A percentile compares a stretch with the other conserved stretches of the same genome.
Conservation (phyloP, 495 filamentous ascomycete species). For the Sordaria brevicollis region DNA sequence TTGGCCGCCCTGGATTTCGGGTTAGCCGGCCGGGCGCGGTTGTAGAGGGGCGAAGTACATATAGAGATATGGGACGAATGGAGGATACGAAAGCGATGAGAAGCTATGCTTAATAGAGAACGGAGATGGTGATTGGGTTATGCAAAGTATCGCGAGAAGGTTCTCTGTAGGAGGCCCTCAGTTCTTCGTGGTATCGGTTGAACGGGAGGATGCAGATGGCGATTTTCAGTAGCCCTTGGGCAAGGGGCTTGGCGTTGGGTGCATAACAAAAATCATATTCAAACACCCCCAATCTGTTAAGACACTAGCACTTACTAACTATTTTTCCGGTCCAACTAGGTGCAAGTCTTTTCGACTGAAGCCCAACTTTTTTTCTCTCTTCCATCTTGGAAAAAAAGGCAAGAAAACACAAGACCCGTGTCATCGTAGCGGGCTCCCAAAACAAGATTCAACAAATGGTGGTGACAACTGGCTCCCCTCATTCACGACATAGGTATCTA, state of each 20-base stretch:
- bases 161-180: not conserved
- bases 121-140: not conserved
- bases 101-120: not conserved
- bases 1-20: not conserved
- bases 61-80: not conserved
- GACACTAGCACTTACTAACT: not conserved
- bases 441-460: not conserved
- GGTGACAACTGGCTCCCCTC: not conserved
- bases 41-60: not conserved
- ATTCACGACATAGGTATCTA: not conserved
- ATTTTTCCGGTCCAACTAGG: not conserved
- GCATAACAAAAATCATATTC: not conserved
- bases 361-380: not conserved
- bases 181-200: not conserved
- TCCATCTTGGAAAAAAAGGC: too few species aligned
- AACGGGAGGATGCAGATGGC: not conserved
- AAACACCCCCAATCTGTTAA: not conserved
- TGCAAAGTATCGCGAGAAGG: not conserved
- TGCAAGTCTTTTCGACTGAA: not conserved
- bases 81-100: not conserved
- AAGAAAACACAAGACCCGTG: too few species aligned
- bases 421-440: too few species aligned
- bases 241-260: not conserved
- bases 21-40: not conserved
- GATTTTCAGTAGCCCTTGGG: too few species aligned